phyloP scores from a whole-genome alignment of 148 eudicot genomes.

The Rhododendron ovatum region DNA sequence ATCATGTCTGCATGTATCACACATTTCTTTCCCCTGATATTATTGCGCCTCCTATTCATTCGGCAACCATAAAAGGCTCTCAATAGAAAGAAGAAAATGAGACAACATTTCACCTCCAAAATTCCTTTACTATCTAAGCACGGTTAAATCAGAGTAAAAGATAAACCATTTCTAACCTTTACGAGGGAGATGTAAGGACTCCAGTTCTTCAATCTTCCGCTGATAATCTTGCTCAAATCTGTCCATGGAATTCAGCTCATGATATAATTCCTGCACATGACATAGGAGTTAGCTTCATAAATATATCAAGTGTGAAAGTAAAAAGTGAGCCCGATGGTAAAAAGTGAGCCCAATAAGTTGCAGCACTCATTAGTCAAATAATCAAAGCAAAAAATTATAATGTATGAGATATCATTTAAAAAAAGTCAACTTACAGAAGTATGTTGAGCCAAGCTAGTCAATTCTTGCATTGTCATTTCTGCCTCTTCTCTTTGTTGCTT shows the following conservation, averaged over 20 bases:
- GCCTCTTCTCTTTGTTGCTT: constrained; percentile 57
- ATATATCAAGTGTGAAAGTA: not conserved
- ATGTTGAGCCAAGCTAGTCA: constrained; percentile 64
- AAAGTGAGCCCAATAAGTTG: not conserved
- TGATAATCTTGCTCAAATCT: constrained; percentile 84
- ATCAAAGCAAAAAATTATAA: not conserved
- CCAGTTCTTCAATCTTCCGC: constrained; percentile 74
- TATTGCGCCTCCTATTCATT: not conserved
- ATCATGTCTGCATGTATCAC: not conserved
- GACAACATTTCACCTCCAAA: not conserved
- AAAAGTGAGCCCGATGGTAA: not conserved
- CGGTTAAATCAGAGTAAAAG: not conserved
- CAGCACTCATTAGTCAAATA: not conserved
- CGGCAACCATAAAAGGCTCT: not conserved
- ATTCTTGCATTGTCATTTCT: constrained; percentile 64
- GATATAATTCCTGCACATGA: constrained; percentile 80
- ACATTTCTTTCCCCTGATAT: not conserved
- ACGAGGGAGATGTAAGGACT: constrained; percentile 76
- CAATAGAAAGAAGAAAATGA: not conserved
- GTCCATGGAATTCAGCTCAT: constrained; percentile 82
- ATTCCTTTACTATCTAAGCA: not conserved
- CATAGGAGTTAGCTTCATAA: constrained; percentile 8
- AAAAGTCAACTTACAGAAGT: constrained; percentile 68
- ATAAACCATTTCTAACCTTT: constrained; percentile 48
- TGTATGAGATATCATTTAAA: not conserved